Evolutionary conservation across 345 rosid species (phyloP).

Genomic region (Conringia planisiliqua): DNA sequence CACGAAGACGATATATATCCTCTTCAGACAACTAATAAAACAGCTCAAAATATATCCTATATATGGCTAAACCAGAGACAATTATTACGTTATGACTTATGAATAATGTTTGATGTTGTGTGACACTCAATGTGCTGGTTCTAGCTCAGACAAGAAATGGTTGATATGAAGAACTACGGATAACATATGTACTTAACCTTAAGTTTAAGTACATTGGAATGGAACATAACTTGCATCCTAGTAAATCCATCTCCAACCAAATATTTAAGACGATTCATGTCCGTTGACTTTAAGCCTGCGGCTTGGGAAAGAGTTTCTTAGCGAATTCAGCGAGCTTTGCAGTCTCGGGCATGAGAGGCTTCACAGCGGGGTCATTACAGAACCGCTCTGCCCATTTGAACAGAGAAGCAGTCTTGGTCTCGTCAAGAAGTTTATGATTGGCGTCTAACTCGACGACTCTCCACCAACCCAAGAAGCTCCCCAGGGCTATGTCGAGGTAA

Average conservation of each 20-base stretch:
- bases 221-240: not conserved
- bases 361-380: slow-evolving; percentile 55
- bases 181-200: not conserved
- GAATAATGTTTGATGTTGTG: not conserved
- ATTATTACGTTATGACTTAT: not conserved
- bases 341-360: slow-evolving; percentile 62
- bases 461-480: slow-evolving; percentile 65
- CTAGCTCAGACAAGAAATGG: not conserved
- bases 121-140: not conserved
- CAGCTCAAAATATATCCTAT: no score
- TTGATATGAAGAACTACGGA: not conserved
- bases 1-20: not conserved
- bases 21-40: not conserved
- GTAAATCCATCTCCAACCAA: not conserved
- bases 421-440: slow-evolving; percentile 41
- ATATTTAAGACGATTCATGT: not conserved
- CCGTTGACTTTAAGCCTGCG: not conserved
- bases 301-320: slow-evolving; percentile 33
- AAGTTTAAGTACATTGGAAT: not conserved
- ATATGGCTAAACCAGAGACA: not conserved
- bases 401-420: slow-evolving; percentile 50
- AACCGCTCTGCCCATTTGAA: slow-evolving; percentile 58
- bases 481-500: slow-evolving; percentile 63
- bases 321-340: slow-evolving; percentile 69
- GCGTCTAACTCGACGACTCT: slow-evolving; percentile 40